Evolutionary conservation across 2,329 filamentous ascomycete species (phyloP), one percentile per base, ranked within the genome.

Genomic region (Talaromyces sp.): DNA sequence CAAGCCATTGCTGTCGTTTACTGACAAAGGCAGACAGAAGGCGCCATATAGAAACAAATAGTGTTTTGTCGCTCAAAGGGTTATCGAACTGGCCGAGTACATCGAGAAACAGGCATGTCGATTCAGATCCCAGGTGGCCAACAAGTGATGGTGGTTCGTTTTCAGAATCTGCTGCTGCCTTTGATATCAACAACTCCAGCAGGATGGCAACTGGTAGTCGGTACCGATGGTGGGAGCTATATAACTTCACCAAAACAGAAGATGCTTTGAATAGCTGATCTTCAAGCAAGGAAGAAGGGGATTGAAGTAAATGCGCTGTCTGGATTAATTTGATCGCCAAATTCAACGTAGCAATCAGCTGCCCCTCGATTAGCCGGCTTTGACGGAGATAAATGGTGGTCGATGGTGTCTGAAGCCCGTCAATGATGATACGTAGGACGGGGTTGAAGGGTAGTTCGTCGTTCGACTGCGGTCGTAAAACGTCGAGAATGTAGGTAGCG

Each of bases 1-100:
- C 91, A 79, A 99, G 91, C 91, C 94, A 98, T 71, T 96, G 93
- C 73, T 99, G 95, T 65, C 92, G 88, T 72, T 92, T 93, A 66
- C 90, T 89, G 63, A 99, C 85, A 54, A 98, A 89, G 3, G 89
- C 88, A 2, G 93, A 90, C 59, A 98, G 87, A 70, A 99, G 88
- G 61, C 85, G 86, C 95, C 94, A 99, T 23, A 92, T 89, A 7
- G 83, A 81, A 50, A 86, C 84, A 47, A 89, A 86, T 59, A 92
- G 85, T 5, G 81, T 74, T 2, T 83, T 77, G 67, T 92, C 82
- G 58, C 85, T 81, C 61, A 95, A 84, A 3, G 93, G 92, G 66
- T 86, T 87, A 67, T 94, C 91, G 30, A 97, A 82, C 63, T 87
- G 85, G 4, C 90, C 88, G 6, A 98, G 79, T 5, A 95, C 81